Conservation (phyloP, 2,329 filamentous ascomycete genomes). For the Thermothelomyces thermophilus region DNA sequence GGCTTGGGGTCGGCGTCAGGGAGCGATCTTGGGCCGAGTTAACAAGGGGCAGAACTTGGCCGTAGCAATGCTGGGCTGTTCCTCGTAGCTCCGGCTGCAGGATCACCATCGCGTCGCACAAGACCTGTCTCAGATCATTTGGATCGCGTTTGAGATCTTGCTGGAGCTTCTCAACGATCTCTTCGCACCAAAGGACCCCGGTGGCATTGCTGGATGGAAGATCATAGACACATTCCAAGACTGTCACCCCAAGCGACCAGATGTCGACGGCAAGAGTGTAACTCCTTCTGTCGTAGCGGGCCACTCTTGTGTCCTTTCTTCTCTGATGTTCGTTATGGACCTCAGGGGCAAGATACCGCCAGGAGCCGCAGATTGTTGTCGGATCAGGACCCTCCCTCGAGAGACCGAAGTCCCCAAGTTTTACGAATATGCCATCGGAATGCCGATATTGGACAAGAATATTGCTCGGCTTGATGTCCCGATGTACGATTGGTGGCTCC, state of each 20-base stretch:
- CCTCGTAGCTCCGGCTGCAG: background rate
- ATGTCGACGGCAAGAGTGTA: constrained; percentile 2
- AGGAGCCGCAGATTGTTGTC: background rate
- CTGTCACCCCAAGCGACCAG: background rate
- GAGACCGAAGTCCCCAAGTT: constrained; percentile 1
- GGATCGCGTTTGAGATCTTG: background rate
- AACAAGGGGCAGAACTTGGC: background rate
- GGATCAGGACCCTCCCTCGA: background rate
- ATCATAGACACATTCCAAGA: background rate
- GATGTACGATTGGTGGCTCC: constrained; percentile 2
- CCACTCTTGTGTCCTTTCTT: background rate
- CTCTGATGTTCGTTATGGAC: background rate
- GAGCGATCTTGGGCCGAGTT: background rate
- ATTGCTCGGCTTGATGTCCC: constrained; percentile 12
- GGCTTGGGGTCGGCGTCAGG: background rate
- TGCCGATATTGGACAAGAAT: constrained; percentile 1
- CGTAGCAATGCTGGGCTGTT: background rate
- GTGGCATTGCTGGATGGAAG: background rate
- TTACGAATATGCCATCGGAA: background rate
- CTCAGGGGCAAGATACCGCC: background rate
- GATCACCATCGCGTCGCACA: background rate
- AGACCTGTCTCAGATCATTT: background rate
- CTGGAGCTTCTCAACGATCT: background rate
- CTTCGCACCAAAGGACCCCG: background rate
- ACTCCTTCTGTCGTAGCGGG: background rate